Conservation (phyloP, 1,139 yeast genomes). For the Tardiomyces depauwii region DNA sequence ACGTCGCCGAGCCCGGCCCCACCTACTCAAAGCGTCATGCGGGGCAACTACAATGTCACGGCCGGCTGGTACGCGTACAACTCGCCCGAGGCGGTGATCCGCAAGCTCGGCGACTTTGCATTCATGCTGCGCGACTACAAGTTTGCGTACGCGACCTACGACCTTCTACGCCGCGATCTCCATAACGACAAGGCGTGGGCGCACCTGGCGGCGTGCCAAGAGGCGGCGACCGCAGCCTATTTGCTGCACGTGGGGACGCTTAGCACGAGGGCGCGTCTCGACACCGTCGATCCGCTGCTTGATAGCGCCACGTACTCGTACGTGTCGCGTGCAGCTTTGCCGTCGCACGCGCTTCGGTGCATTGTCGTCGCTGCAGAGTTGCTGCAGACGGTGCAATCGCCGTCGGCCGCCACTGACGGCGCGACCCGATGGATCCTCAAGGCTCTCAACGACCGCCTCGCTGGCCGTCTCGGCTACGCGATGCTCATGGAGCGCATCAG, state of each 20-base stretch:
- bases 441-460: slow-evolving; percentile 24
- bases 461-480: slow-evolving; percentile 31
- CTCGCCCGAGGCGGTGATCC: slow-evolving; percentile 61
- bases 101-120: slow-evolving; percentile 88
- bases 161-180: slow-evolving; percentile 68
- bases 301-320: slow-evolving; percentile 56
- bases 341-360: slow-evolving; percentile 47
- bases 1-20: not conserved
- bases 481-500: slow-evolving; percentile 40
- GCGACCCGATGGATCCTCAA: slow-evolving; percentile 27
- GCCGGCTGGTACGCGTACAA: slow-evolving; percentile 46
- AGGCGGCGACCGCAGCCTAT: slow-evolving; percentile 70
- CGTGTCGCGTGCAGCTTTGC: slow-evolving; percentile 52
- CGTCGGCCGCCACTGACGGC: slow-evolving; percentile 24
- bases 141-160: slow-evolving; percentile 77
- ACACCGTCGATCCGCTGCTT: slow-evolving; percentile 52
- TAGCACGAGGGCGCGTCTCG: slow-evolving; percentile 48
- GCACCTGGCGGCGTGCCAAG: slow-evolving; percentile 76
- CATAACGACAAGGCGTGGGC: slow-evolving; percentile 72
- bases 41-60: slow-evolving; percentile 30
- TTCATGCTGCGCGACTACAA: slow-evolving; percentile 81
- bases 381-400: slow-evolving; percentile 18
- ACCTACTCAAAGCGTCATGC: slow-evolving; percentile 12
- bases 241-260: slow-evolving; percentile 47
- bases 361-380: slow-evolving; percentile 29